These are phyloP conservation scores for Coemansia sp. DNA, from an alignment of 192 early-diverging fungal genomes.

Conservation along the genomic window DNA sequence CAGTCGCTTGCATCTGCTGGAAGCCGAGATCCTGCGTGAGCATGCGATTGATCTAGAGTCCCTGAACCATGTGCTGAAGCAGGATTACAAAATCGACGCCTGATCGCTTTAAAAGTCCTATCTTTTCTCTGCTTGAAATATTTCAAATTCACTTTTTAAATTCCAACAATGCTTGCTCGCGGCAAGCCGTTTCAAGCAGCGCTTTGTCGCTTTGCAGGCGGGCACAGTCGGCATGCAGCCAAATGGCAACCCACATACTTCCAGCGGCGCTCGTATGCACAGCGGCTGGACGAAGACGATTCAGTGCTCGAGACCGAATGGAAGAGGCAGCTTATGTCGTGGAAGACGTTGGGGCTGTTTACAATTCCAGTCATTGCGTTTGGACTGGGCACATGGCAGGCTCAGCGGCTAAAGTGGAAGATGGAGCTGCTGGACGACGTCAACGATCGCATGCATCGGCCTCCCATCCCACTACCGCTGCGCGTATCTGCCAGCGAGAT, in stretches of 20 bases:
- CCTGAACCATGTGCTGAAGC: constrained; percentile 65
- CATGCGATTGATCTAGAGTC: constrained; percentile 67
- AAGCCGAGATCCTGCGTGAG: constrained; percentile 79
- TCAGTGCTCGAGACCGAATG: constrained; percentile 42
- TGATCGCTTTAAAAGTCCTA: constrained; percentile 2
- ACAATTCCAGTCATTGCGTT: constrained; percentile 50
- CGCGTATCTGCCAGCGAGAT: constrained; percentile 56
- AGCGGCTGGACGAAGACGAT: constrained; percentile 44
- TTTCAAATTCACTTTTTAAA: neutral
- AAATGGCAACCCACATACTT: neutral
- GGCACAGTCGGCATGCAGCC: neutral
- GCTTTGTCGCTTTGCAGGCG: constrained; percentile 1
- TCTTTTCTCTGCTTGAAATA: neutral
- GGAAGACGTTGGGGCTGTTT: constrained; percentile 50
- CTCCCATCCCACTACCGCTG: constrained; percentile 66
- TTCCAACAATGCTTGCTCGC: constrained; percentile 5
- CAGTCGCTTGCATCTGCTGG: constrained; percentile 85
- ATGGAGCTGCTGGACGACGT: constrained; percentile 68
- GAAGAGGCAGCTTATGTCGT: constrained; percentile 45
- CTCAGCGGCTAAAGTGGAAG: constrained; percentile 87
- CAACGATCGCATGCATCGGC: constrained; percentile 63
- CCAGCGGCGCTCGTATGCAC: constrained; percentile 32
- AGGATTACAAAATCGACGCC: constrained; percentile 58
- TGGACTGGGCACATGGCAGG: constrained; percentile 84
- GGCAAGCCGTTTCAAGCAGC: constrained; percentile 6